A percentile compares a stretch with the other conserved stretches of the same genome.
phyloP scores from a whole-genome alignment of 106 monocot species.

The Platanthera zijinensis region DNA sequence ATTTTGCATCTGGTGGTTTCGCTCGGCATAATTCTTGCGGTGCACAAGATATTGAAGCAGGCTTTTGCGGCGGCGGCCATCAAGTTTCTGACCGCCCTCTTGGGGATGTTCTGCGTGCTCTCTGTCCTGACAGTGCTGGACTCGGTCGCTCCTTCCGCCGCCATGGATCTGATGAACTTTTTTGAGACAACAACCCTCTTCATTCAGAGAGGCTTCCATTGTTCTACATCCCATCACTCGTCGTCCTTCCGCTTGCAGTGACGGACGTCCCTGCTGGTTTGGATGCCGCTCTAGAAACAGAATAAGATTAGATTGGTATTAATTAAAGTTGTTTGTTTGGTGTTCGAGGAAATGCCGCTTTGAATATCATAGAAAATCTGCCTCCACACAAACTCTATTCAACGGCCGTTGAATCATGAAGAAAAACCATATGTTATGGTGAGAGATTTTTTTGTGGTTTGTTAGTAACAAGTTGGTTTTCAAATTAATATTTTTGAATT shows the following conservation, averaged over 20 bases:
- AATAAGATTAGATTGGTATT: too few species aligned
- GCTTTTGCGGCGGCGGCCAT: conserved; percentile 74
- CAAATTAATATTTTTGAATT: too few species aligned
- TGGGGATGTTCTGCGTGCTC: conserved; percentile 96
- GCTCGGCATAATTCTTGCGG: conserved; percentile 59
- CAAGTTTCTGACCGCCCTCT: conserved; percentile 87
- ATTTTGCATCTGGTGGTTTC: conserved; percentile 66
- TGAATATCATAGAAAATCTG: too few species aligned
- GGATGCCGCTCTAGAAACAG: too few species aligned
- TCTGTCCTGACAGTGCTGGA: conserved; percentile 57
- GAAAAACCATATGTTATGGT: too few species aligned
- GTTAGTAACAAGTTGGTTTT: too few species aligned
- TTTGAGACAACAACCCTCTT: conserved; percentile 85
- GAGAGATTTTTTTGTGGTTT: too few species aligned
- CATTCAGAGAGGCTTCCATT: conserved; percentile 90
- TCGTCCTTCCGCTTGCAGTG: conserved; percentile 81
- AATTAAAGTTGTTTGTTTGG: too few species aligned
- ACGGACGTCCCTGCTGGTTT: conserved; percentile 57
- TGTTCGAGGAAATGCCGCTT: too few species aligned
- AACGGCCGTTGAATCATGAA: too few species aligned
- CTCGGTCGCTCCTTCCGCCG: conserved; percentile 36
- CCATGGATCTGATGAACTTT: conserved; percentile 50
- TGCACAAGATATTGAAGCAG: conserved; percentile 60
- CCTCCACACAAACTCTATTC: too few species aligned
- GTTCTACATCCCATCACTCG: conserved; percentile 87